phyloP scores from a whole-genome alignment of 2,329 filamentous ascomycete species.

The Aspergillus aculeatus region DNA sequence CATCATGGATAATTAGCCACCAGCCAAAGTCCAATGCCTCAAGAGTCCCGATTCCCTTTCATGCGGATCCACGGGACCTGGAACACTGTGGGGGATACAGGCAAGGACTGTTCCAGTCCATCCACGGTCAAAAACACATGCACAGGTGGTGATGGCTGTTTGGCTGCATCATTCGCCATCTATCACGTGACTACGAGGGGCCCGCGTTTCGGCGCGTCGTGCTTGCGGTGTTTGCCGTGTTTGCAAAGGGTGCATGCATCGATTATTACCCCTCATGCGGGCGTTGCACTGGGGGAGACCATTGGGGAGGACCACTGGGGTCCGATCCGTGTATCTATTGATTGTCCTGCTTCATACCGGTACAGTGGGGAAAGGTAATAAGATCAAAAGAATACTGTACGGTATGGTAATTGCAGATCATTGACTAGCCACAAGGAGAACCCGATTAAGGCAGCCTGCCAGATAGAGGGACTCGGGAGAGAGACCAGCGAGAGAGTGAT shows the following conservation, averaged over 20 bases:
- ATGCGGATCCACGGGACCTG: not conserved
- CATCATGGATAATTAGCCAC: not conserved
- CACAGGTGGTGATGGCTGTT: constrained; percentile 3
- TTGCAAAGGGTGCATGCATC: not conserved
- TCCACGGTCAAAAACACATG: not conserved
- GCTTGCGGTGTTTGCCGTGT: constrained; percentile 12
- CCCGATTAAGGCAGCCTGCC: not conserved
- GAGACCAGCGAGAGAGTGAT: not conserved
- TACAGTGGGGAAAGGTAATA: not conserved
- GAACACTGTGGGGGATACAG: not conserved
- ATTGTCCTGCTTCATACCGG: not conserved
- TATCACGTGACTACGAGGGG: constrained; percentile 13
- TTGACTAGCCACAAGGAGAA: not conserved
- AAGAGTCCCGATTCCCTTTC: not conserved
- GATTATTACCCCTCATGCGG: constrained; percentile 19
- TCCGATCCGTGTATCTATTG: not conserved
- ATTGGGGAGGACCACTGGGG: constrained; percentile 13
- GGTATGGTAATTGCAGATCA: constrained; percentile 6
- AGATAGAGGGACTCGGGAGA: not conserved
- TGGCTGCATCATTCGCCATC: constrained; percentile 11
- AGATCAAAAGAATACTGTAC: not conserved
- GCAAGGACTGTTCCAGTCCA: not conserved
- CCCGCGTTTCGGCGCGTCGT: constrained; percentile 10
- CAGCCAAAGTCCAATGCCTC: too few relatives aligned
- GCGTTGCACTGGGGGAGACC: constrained; percentile 6